Base-by-base conservation (phyloP, 208 protist genomes). In the Trypanosoma mega region DNA sequence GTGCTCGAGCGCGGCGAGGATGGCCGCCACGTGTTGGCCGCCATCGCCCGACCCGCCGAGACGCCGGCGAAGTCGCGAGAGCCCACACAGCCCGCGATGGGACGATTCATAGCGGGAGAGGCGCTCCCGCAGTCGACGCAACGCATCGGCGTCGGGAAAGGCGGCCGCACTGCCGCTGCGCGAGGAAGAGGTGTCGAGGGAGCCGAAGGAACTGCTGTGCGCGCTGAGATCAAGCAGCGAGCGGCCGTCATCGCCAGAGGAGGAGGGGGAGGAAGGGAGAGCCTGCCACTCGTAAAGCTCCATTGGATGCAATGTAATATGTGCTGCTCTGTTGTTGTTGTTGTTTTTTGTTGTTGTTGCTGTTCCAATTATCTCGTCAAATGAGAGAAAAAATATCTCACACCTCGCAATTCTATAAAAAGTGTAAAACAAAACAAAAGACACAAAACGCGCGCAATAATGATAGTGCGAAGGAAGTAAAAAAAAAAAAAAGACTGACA, bases 221-320 rank as follows among this genome's bases (percentile, higher is more conserved):
- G 69, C 56, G 30, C 74, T 80, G 8, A 80, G 31, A 26, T 74
- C 68, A n/a, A 78, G 50, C 27, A 39, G 47, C 1, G 5, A 18
- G 36, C 18, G 36, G 12, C 18, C 55, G 16, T 36, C 50, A 2
- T 9, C 24, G 9, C 16, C 20, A 16, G 12, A 2, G 23, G 14
- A 39, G 9, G n/a, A n/a, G n/a, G n/a, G n/a, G n/a, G n/a, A n/a
- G n/a, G n/a, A n/a, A n/a, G n/a, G n/a, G 23, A 71, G 51, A n/a
- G 62, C 53, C 49, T 59, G 39, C 11, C 68, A 69, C 20, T 75
- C 63, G 29, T 82, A 77, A n/a, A 74, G 61, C 8, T 80, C 49
- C 76, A 82, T 82, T 3, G 14, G n/a, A 8, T 11, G 0, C 7
- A 8, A 36, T 14, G 5, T 62, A 3, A 43, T 39, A 43, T 54